Percentiles rank a stretch among this genome's conserved stretches.
phyloP scores from a whole-genome alignment of 179 eudicot genomes.

The Sideroxylon spinosum region DNA sequence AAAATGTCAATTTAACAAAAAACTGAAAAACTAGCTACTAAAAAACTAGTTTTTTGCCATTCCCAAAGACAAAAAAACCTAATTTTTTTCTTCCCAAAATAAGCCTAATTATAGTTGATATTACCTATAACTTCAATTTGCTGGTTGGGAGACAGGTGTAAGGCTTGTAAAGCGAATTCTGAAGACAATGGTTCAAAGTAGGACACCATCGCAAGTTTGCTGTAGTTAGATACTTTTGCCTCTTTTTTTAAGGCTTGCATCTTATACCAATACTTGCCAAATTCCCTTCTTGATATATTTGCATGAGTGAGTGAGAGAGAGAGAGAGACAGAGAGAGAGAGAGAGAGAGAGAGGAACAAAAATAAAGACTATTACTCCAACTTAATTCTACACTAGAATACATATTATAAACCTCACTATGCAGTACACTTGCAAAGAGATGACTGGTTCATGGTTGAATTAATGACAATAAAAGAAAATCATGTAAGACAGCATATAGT shows the following conservation, averaged over 20 bases:
- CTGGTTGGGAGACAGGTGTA: neutral
- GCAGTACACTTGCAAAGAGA: neutral
- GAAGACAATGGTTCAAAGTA: neutral
- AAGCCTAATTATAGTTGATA: neutral
- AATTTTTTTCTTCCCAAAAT: too few relatives aligned
- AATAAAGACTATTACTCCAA: neutral
- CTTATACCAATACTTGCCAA: neutral
- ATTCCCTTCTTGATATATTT: neutral
- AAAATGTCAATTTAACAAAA: too few relatives aligned
- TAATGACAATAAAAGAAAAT: neutral
- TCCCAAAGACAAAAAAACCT: too few relatives aligned
- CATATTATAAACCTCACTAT: neutral
- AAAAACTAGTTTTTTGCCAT: too few relatives aligned
- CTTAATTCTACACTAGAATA: neutral
- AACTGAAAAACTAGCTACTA: too few relatives aligned
- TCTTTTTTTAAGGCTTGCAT: conserved; percentile 10
- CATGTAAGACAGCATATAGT: neutral
- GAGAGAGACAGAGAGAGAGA: too few relatives aligned
- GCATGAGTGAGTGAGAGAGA: too few relatives aligned
- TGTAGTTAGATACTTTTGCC: neutral
- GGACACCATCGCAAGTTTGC: neutral
- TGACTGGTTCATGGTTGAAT: neutral
- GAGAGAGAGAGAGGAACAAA: too few relatives aligned
- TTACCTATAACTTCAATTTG: neutral
- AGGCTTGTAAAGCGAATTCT: neutral